Evolutionary conservation across 164 flowering plant genomes (phyloP).

Genomic region (Umbellularia californica): DNA sequence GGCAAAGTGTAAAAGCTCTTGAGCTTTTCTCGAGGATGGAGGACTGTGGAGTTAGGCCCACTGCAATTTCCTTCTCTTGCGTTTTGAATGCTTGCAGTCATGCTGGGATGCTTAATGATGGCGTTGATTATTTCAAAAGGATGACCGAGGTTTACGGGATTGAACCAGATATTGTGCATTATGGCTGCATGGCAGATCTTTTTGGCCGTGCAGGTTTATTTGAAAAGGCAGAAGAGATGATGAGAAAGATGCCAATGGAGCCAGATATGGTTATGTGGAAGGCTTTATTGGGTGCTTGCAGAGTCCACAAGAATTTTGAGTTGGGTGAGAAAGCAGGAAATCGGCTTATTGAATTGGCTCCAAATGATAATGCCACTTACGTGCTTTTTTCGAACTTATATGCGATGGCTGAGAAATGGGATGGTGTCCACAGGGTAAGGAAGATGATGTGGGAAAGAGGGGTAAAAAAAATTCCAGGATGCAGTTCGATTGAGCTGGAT

Average conservation of each 20-base stretch:
- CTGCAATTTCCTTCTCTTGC: constrained; percentile 10
- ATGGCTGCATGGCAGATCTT: constrained; percentile 18
- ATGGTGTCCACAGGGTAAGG: constrained; percentile 11
- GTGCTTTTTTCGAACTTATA: constrained; percentile 14
- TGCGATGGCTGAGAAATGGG: constrained; percentile 11
- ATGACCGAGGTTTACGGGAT: constrained; percentile 12
- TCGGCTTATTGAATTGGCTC: constrained; percentile 13
- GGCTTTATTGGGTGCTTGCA: constrained; percentile 14
- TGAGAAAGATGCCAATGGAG: constrained; percentile 10
- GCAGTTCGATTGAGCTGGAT: constrained; percentile 16
- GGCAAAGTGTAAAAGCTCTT: constrained; percentile 12
- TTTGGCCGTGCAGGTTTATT: constrained; percentile 14
- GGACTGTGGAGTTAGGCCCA: constrained; percentile 6
- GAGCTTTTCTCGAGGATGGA: constrained; percentile 8
- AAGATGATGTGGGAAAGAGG: constrained; percentile 16
- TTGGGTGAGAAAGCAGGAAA: constrained; percentile 13
- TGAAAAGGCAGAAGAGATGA: constrained; percentile 5
- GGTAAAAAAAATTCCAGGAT: constrained; percentile 12
- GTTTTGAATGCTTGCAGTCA: constrained; percentile 18
- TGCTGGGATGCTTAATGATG: constrained; percentile 12
- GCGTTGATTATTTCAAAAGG: not conserved
- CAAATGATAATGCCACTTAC: constrained; percentile 6
- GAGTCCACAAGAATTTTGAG: constrained; percentile 13
- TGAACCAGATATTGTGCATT: constrained; percentile 7
- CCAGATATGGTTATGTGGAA: constrained; percentile 13